These are phyloP conservation scores for Chrysochromulina tobinii DNA, from an alignment of 78 protist species.

Conservation along the genomic window DNA sequence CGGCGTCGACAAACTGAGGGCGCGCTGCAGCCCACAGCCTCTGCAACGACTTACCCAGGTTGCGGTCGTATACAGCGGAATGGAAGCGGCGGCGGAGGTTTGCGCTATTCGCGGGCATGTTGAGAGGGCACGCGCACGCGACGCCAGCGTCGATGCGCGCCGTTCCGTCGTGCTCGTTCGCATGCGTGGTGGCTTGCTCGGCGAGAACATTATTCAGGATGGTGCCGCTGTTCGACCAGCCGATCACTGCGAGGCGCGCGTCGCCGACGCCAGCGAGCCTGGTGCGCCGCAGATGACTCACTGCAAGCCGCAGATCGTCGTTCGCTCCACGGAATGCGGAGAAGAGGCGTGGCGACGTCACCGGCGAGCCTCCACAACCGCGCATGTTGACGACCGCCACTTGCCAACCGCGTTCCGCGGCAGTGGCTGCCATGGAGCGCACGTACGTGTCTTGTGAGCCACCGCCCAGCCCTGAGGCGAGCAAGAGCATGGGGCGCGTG, in stretches of 20 bases:
- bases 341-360: slow-evolving; percentile 24
- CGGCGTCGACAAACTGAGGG: not conserved
- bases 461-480: slow-evolving; percentile 32
- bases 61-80: not conserved
- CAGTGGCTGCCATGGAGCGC: not conserved
- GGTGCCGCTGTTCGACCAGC: slow-evolving; percentile 8
- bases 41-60: not conserved
- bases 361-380: slow-evolving; percentile 6
- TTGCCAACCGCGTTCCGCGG: slow-evolving; percentile 19
- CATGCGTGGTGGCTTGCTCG: not conserved
- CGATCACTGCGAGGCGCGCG: not conserved
- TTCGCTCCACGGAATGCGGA: not conserved
- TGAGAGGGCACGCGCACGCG: not conserved
- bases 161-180: not conserved
- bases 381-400: slow-evolving; percentile 24
- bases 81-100: not conserved
- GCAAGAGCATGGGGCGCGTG: not conserved
- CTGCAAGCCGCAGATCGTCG: not conserved
- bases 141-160: not conserved
- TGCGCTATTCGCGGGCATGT: not conserved
- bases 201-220: slow-evolving; percentile 9
- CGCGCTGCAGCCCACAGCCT: not conserved
- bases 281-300: not conserved
- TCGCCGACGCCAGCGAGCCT: not conserved
- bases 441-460: slow-evolving; percentile 1